phyloP scores from a whole-genome alignment of 768 basidiomycete species.

The Tylopilus sp. region DNA sequence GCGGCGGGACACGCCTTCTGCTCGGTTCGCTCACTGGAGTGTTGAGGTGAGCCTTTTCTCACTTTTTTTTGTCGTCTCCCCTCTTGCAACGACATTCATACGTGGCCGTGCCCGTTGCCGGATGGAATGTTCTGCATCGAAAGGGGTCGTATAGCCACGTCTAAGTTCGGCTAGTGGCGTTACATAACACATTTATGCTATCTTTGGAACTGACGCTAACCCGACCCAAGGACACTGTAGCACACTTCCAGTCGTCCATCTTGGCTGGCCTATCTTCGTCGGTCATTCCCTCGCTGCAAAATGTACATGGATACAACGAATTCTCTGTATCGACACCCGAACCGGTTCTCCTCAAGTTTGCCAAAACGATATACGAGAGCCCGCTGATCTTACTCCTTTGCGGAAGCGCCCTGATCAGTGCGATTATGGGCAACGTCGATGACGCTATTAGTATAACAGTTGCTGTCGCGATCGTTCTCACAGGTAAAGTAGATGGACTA shows the following conservation, averaged over 20 bases:
- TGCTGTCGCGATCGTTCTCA: constrained; percentile 89
- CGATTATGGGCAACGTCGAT: constrained; percentile 91
- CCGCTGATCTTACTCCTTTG: constrained; percentile 89
- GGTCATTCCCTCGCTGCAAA: constrained; percentile 60
- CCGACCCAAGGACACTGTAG: constrained; percentile 61
- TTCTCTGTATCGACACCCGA: constrained; percentile 85
- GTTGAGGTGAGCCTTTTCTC: constrained; percentile 47
- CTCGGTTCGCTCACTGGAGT: constrained; percentile 63
- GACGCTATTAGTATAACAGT: constrained; percentile 92
- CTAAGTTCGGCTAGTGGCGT: too few relatives aligned
- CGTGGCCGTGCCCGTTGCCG: not conserved
- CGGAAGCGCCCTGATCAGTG: constrained; percentile 86
- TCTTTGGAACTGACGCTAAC: constrained; percentile 6
- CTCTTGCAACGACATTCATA: not conserved
- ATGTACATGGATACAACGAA: constrained; percentile 86
- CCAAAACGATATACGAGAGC: constrained; percentile 93
- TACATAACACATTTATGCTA: not conserved
- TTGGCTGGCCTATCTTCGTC: constrained; percentile 59
- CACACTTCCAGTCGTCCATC: constrained; percentile 63
- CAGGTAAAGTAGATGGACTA: constrained; percentile 53
- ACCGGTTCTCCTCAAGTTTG: constrained; percentile 80
- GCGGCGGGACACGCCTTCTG: constrained; percentile 53
- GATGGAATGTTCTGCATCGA: constrained; percentile 8
- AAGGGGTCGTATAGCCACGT: constrained; percentile 15
- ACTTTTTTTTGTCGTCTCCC: not conserved